Conservation (phyloP, 2,329 filamentous ascomycete species). For the Kalmusia sp. region DNA sequence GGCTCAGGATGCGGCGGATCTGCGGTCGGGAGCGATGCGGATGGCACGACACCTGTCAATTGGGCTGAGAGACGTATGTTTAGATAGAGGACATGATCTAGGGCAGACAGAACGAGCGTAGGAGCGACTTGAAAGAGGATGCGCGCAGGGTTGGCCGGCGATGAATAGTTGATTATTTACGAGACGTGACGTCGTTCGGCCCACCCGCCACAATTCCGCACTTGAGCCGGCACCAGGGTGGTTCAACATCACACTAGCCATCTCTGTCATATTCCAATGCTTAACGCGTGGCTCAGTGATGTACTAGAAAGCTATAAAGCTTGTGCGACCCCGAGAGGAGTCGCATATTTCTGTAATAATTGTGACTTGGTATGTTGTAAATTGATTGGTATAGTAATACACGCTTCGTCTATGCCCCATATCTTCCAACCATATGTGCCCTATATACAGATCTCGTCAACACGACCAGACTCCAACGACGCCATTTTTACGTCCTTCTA, state of each 20-base stretch:
- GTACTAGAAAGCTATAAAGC: background rate
- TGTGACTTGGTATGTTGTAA: background rate
- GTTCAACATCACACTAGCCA: slow-evolving; percentile 22
- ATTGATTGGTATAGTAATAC: slow-evolving; percentile 7
- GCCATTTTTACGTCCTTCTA: slow-evolving; percentile 88
- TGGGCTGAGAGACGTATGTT: slow-evolving; percentile 8
- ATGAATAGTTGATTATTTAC: background rate
- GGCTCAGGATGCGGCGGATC: slow-evolving; percentile 14
- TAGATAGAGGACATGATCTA: slow-evolving; percentile 11
- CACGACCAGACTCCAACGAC: slow-evolving; percentile 83
- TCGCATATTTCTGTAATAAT: no score
- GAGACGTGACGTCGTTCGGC: slow-evolving; percentile 8
- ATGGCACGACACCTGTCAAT: slow-evolving; percentile 17
- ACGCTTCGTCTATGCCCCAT: background rate
- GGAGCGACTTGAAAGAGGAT: background rate
- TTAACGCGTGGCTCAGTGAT: slow-evolving; percentile 28
- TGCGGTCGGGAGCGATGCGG: slow-evolving; percentile 2
- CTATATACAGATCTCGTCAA: slow-evolving; percentile 25
- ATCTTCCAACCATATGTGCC: slow-evolving; percentile 9
- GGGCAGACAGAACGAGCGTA: slow-evolving; percentile 14
- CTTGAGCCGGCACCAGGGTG: background rate
- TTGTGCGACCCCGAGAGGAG: background rate
- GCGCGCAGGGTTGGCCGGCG: background rate
- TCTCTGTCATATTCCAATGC: slow-evolving; percentile 11
- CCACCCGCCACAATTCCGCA: background rate